Base-by-base conservation (phyloP, 1,284 basidiomycete species). In the Rugosomyces carneus region DNA sequence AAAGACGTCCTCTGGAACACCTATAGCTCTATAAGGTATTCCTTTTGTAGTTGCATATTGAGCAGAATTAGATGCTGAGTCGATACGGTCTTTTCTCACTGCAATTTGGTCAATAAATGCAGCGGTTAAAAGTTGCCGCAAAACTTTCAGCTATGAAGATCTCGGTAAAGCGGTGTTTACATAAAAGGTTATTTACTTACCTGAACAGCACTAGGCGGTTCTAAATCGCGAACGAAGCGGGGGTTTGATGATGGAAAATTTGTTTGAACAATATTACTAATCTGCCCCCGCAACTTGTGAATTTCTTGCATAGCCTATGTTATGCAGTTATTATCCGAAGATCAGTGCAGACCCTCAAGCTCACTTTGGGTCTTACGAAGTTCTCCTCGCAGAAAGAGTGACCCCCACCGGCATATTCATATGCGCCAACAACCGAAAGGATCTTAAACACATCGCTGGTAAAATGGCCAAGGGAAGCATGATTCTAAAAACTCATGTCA, bases 71-170 rank as follows among this genome's bases (percentile, higher is more conserved):
- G 70, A 67, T 1, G 70, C 62, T 23, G 70, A 78, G 36, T 81
- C 73, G 8, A 85, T 74, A 37, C 92, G 64, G 59, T 98, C 94
- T 57, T 92, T 93, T 15, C 96, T 83, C 18, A 95, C 79, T 11
- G 96, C 96, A 2, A 98, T 81, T 62, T 97, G 93, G 65, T 99
- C 95, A 56, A 98, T 90, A 67, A 96, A 98, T 5, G 85, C 91
- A 1, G 94, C 86, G 0, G 89, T 76, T 38, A 99, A 64, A 15
- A 98, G 75, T 62, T 99, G 96, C 27, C 90, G 81, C 11, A 99
- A 72, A 19, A 93, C 81, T 63, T 96, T 99, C 53, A 96, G 72
- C 85, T 97, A 37, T 41, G 40, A 24, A 39, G 32, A 8, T 20
- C 7, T n/a, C 26, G 20, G 13, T 3, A 3, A 13, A 32, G n/a